A percentile compares a stretch with the other conserved stretches of the same genome.
These are phyloP conservation scores for Cladophialophora immunda DNA, from an alignment of 2,329 filamentous ascomycete genomes.

Conservation along the genomic window DNA sequence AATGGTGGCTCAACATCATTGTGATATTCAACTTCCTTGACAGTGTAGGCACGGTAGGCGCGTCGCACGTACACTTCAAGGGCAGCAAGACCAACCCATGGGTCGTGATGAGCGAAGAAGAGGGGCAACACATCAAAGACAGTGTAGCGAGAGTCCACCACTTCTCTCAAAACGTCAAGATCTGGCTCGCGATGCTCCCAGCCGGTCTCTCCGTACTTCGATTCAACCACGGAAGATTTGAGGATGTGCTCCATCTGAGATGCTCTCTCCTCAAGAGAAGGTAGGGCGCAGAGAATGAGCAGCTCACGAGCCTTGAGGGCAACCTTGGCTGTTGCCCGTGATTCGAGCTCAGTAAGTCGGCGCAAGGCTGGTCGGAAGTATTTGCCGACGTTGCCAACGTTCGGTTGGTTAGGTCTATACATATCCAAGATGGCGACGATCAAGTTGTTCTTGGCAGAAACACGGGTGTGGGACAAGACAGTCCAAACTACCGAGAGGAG, in stretches of 20 bases:
- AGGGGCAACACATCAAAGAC: slow-evolving; percentile 95
- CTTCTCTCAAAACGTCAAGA: slow-evolving; percentile 91
- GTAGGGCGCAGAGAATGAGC: slow-evolving; percentile 95
- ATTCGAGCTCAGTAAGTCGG: slow-evolving; percentile 90
- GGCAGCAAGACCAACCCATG: slow-evolving; percentile 91
- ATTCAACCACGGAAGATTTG: slow-evolving; percentile 92
- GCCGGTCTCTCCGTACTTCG: slow-evolving; percentile 95
- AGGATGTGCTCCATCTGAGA: slow-evolving; percentile 99
- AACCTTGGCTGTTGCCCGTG: slow-evolving; percentile 87
- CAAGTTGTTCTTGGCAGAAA: slow-evolving; percentile 92
- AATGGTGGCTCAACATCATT: slow-evolving; percentile 78
- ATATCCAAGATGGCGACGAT: slow-evolving; percentile 90
- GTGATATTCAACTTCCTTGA: slow-evolving; percentile 89
- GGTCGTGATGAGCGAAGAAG: slow-evolving; percentile 94
- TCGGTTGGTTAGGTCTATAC: slow-evolving; percentile 93
- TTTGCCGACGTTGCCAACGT: slow-evolving; percentile 86
- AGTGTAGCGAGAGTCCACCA: slow-evolving; percentile 98
- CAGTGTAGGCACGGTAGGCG: slow-evolving; percentile 92
- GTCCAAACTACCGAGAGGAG: slow-evolving; percentile 83
- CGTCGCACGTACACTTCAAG: slow-evolving; percentile 96
- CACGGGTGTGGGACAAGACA: slow-evolving; percentile 91
- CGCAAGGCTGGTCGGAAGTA: slow-evolving; percentile 83
- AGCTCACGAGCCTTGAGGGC: slow-evolving; percentile 96
- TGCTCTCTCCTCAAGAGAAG: slow-evolving; percentile 92
- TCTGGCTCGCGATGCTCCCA: slow-evolving; percentile 96